A percentile compares a stretch with the other conserved stretches of the same genome.
Conservation (phyloP, 768 basidiomycete genomes). For the Leccinum broughii region DNA sequence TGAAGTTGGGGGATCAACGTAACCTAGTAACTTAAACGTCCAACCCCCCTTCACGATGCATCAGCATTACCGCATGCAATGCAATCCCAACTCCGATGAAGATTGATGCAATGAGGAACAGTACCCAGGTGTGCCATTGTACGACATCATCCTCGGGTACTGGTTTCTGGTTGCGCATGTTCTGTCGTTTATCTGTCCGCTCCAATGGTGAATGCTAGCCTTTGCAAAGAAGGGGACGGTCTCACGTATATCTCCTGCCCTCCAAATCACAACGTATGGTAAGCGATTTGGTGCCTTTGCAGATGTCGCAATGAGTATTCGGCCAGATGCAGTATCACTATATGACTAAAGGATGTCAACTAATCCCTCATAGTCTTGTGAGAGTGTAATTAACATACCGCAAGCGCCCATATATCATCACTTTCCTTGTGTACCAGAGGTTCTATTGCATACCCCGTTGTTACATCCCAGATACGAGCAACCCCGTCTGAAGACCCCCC, state of each 20-base stretch:
- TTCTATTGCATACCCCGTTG: neutral
- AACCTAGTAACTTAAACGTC: no score
- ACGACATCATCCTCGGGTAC: no score
- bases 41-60: no score
- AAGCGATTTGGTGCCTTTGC: neutral
- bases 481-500: neutral
- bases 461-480: neutral
- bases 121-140: no score
- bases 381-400: neutral
- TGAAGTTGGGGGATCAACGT: no score
- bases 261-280: neutral
- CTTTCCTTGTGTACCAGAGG: neutral
- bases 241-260: neutral
- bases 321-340: neutral
- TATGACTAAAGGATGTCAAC: neutral
- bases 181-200: neutral
- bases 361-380: neutral
- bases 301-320: neutral
- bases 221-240: neutral
- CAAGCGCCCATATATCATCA: neutral
- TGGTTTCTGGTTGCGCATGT: neutral
- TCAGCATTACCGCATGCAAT: no score
- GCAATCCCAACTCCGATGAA: no score
- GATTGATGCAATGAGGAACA: no score
- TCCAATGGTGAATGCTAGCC: neutral